Conservation (phyloP, 2,329 filamentous ascomycete genomes). For the Ploettnerulaceae sp. region DNA sequence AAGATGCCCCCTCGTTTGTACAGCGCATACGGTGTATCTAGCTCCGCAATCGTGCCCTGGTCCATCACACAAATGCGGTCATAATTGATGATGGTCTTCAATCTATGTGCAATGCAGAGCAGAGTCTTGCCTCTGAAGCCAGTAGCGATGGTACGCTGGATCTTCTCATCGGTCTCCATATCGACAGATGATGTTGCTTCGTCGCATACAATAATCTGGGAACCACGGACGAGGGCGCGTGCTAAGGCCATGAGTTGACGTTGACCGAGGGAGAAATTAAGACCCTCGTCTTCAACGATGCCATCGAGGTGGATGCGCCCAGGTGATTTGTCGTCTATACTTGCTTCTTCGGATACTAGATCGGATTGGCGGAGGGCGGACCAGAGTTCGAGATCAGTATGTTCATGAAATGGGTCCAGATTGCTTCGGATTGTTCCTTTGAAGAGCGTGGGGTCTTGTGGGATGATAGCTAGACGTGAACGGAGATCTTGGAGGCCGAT, state of each 20-base stretch:
- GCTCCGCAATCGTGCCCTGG: conserved; percentile 76
- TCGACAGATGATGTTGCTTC: conserved; percentile 92
- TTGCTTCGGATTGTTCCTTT: conserved; percentile 74
- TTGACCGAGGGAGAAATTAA: conserved; percentile 94
- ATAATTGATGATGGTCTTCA: conserved; percentile 90
- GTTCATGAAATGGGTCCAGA: conserved; percentile 74
- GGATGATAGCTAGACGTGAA: conserved; percentile 74
- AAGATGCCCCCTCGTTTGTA: conserved; percentile 78
- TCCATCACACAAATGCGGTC: conserved; percentile 98
- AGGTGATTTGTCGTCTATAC: conserved; percentile 35
- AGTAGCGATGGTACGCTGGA: conserved; percentile 80
- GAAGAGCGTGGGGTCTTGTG: conserved; percentile 81
- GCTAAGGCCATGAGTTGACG: conserved; percentile 93
- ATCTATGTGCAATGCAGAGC: conserved; percentile 85
- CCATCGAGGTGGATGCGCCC: conserved; percentile 75
- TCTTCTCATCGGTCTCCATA: conserved; percentile 95
- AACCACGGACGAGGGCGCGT: conserved; percentile 79
- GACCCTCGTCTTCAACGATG: conserved; percentile 84
- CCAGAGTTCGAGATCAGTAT: conserved; percentile 74
- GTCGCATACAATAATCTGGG: conserved; percentile 93
- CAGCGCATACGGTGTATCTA: conserved; percentile 70
- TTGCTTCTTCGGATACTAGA: conserved; percentile 51
- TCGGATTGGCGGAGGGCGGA: conserved; percentile 71
- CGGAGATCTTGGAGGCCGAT: conserved; percentile 72
- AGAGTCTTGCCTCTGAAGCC: conserved; percentile 85